Base-by-base conservation (phyloP, 2,329 filamentous ascomycete species). In the Akanthomyces muscarius region DNA sequence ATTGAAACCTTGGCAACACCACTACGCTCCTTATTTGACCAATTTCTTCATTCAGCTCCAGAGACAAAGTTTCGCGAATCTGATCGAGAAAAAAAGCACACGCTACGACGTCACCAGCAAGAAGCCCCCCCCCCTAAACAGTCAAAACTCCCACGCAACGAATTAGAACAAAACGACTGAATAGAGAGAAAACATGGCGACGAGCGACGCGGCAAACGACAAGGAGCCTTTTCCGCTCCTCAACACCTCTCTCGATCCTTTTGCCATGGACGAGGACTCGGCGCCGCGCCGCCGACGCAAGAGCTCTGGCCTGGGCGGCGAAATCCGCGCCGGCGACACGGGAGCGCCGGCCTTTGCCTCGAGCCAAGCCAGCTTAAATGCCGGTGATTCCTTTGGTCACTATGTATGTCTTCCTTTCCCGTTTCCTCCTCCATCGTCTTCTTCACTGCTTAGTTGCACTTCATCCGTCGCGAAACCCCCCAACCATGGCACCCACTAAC, bases 141-240 rank as follows among this genome's bases (percentile, higher is more conserved):
- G 8, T 11, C 14, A 16, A 10, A 41, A 41, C 38, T 5, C 13
- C 38, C 4, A 14, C 14, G 38, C 38, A 36, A 36, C 38, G 38
- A 16, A 41, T 41, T 41, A 11, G 38, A 41, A 41, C 38, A 41
- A 16, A 16, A 16, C 38, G 38, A 36, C 33, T 11, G 33, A 41
- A 41, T 16, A 14, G 38, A 41, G 38, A 41, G 38, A 16, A 42
- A 58, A 23, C 53, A 63, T 63, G 61, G 61, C 61, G 38, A 47
- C 47, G 10, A 58, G 13, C 30, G 55, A 58, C 44, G 55, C 55
- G 44, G 42, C 55, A 25, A 65, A 25, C 44, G 61, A 63, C 28
- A 63, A 63, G 54, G 83, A 86, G 72, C 83, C 83, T 23, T 86
- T 86, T 65, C 83, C 83, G 62, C 75, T 81, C 45, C 77, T 86